phyloP scores from a whole-genome alignment of 495 filamentous ascomycete genomes.

The Glutinoglossum americanum region DNA sequence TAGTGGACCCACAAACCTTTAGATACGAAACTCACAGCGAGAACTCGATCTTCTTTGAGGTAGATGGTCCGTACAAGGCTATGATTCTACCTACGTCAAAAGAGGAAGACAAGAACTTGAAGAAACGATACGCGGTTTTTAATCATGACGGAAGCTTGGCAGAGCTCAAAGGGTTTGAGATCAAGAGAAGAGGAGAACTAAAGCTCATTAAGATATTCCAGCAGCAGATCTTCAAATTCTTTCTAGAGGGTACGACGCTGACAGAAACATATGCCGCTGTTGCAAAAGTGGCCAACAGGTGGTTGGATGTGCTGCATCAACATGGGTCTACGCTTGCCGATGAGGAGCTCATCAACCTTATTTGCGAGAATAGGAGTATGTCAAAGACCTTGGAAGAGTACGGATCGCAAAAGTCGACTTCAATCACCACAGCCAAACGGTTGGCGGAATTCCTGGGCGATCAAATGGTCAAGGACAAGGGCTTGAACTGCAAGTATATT shows the following conservation, averaged over 20 bases:
- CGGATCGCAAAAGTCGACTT: constrained; percentile 84
- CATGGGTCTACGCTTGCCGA: constrained; percentile 76
- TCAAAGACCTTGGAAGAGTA: constrained; percentile 91
- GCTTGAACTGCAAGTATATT: constrained; percentile 97
- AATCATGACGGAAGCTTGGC: constrained; percentile 91
- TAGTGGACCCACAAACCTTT: constrained; percentile 57
- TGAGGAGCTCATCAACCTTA: constrained; percentile 93
- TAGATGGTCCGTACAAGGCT: constrained; percentile 89
- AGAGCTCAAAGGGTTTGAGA: constrained; percentile 95
- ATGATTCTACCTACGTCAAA: constrained; percentile 97
- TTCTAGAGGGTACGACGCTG: constrained; percentile 72
- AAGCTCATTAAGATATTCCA: constrained; percentile 99
- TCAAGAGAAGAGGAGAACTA: constrained; percentile 93
- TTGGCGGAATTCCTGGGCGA: constrained; percentile 91
- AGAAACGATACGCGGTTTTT: constrained; percentile 98
- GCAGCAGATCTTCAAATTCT: constrained; percentile 97
- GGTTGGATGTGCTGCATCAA: constrained; percentile 82
- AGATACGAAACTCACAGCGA: constrained; percentile 91
- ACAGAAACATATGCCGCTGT: constrained; percentile 79
- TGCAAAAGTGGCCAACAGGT: constrained; percentile 84
- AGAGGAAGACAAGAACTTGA: constrained; percentile 97
- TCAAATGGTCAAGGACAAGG: constrained; percentile 98
- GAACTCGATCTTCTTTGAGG: constrained; percentile 98
- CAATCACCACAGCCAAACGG: constrained; percentile 92
- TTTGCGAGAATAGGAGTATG: constrained; percentile 98